Evolutionary conservation across 805 yeast species (phyloP), one percentile per base, ranked within the genome.

Genomic region (Candida takata): DNA sequence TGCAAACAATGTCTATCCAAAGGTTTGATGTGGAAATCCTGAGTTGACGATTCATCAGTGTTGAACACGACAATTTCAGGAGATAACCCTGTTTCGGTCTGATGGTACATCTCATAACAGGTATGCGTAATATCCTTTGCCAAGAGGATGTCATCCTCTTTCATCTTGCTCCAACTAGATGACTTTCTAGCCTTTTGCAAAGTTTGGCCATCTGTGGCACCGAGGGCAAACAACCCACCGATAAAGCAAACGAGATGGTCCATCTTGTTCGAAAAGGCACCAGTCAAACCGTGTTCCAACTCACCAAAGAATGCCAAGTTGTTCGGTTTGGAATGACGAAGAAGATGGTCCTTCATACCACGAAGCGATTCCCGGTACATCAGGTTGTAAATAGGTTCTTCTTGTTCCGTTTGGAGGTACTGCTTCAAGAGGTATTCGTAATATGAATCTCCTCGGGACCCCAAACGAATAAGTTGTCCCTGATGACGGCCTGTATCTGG

Each of bases 11-110:
- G 96, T 34, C 68, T 71, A 57, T 88, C 97, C 12, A 61, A 55
- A 7, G 77, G 78, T 54, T 83, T 83, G 50, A 85, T 78, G 40
- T 46, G 55, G 57, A 85, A 83, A 55, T 84, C 95, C 6, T 59
- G 55, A 2, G 56, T 41, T 5, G 58, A 47, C 1, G 64, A 52
- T 9, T 53, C 58, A 41, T 74, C 75, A 8, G 69, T 62, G 58
- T 85, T 85, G 69, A 90, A 90, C 2, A 81, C 82, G 8, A 75
- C 96, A 55, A 84, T 85, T 56, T 87, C 97, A 0, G 97, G 95
- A 1, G 95, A 65, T 34, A 88, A 65, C 0, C 96, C 96, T 3
- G 95, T 79, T 6, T 62, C 69, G 6, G 77, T 70, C 11, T 71
- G 67, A 46, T 77, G 82, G 56, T 87, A 87, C 88, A 84, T 84